Evolutionary conservation across 345 rosid species (phyloP), one percentile per base, ranked within the genome.

Genomic region (Salix udensis): DNA sequence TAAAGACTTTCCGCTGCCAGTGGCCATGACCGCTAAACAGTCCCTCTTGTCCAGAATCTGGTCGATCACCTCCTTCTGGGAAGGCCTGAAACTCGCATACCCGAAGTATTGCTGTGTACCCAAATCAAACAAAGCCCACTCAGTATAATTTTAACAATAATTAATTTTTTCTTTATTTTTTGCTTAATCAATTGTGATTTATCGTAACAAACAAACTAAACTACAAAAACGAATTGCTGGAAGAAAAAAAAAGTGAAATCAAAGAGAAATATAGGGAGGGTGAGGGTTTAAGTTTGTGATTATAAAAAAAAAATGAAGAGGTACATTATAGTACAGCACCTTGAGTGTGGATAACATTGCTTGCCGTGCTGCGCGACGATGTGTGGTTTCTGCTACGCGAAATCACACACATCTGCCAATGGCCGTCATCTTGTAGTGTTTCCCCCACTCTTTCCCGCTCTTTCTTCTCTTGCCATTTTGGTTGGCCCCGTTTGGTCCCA

Each of bases 1-100:
- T 18, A 87, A 66, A 73, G 89, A 87, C 72, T 87, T 87, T 24
- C 89, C 89, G 34, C 87, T 84, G 40, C 89, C 86, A 50, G 89
- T 87, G 73, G 89, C 89, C 87, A 87, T 87, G 52, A 87, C 87
- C 16, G 81, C 87, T 71, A 87, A 67, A 61, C 83, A 84, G 68
- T 87, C 87, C 61, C 78, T 84, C 70, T 70, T 74, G 13, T 79
- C 77, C 8, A 83, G 60, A 42, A 83, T 61, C 42, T 84, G 77
- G 44, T 79, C 50, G 16, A 84, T 84, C 65, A 87, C 86, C 75
- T 87, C 87, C 77, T 84, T 75, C 86, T 87, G 86, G 70, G 83
- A 81, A 12, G 76, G 78, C 55, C 89, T 77, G 77, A 87, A 87
- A 34, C 12, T 80, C 66, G 86, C 76, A 67, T 65, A 82, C 68